A percentile compares a stretch with the other conserved stretches of the same genome.
These are phyloP conservation scores for Amaranthus cruentus DNA, from an alignment of 148 eudicot genomes.

Conservation along the genomic window DNA sequence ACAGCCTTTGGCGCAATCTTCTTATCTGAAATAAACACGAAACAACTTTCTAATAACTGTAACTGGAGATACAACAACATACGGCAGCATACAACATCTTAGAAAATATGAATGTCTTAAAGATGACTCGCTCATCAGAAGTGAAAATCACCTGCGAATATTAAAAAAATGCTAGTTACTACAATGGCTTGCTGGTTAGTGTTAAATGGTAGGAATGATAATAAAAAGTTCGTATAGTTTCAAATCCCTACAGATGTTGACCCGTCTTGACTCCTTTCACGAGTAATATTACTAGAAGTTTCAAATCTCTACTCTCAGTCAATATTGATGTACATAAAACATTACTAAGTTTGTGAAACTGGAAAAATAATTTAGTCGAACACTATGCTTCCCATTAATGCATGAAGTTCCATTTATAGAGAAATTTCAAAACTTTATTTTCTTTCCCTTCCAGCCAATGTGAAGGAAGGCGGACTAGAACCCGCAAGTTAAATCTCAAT, in stretches of 20 bases:
- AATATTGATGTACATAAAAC: not conserved
- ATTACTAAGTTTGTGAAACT: no score
- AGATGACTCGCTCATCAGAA: no score
- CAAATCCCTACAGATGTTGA: not conserved
- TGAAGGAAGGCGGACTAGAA: not conserved
- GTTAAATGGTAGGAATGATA: no score
- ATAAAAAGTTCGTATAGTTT: no score
- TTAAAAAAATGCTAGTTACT: no score
- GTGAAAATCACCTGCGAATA: no score
- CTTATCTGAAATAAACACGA: slow-evolving; percentile 41
- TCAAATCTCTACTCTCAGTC: not conserved
- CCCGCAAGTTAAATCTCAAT: not conserved
- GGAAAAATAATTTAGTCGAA: no score
- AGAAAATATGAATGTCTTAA: no score
- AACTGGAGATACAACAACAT: no score
- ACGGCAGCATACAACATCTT: no score
- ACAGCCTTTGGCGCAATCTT: slow-evolving; percentile 59
- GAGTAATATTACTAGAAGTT: not conserved
- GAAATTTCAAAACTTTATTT: not conserved
- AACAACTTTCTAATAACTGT: not conserved
- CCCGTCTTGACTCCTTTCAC: not conserved
- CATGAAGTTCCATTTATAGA: not conserved
- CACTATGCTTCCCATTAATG: not conserved
- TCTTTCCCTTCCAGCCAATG: not conserved
- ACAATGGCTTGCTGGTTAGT: no score